phyloP scores from a whole-genome alignment of 2,329 filamentous ascomycete genomes.

The Alternaria sp. region DNA sequence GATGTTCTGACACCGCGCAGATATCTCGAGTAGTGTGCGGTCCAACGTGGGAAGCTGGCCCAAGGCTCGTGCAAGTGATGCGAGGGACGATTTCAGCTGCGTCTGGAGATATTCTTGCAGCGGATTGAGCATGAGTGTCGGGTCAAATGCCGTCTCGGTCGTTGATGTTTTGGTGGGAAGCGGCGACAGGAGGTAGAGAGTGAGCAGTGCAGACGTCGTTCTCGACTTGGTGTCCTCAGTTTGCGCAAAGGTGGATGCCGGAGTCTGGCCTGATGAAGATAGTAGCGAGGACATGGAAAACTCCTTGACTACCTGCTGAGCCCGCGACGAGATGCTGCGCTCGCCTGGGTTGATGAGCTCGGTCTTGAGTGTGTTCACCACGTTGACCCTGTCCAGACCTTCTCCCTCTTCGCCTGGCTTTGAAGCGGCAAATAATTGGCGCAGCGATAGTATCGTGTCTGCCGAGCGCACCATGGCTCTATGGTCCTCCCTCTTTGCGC shows the following conservation, averaged over 20 bases:
- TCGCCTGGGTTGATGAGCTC: slow-evolving; percentile 76
- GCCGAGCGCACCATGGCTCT: slow-evolving; percentile 82
- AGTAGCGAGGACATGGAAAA: slow-evolving; percentile 75
- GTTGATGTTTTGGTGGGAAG: slow-evolving; percentile 60
- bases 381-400: slow-evolving; percentile 76
- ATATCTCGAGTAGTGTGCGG: slow-evolving; percentile 80
- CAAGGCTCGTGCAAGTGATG: slow-evolving; percentile 76
- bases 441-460: slow-evolving; percentile 77
- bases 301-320: slow-evolving; percentile 82
- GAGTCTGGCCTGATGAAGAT: slow-evolving; percentile 42
- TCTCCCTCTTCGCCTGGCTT: slow-evolving; percentile 76
- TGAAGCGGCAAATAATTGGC: slow-evolving; percentile 74
- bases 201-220: slow-evolving; percentile 75
- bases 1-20: slow-evolving; percentile 86
- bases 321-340: slow-evolving; percentile 72
- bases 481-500: slow-evolving; percentile 72
- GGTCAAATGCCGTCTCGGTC: slow-evolving; percentile 60
- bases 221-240: slow-evolving; percentile 78
- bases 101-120: slow-evolving; percentile 85
- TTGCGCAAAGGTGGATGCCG: slow-evolving; percentile 63
- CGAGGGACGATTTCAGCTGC: slow-evolving; percentile 78
- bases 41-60: slow-evolving; percentile 84
- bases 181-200: slow-evolving; percentile 84
- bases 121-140: slow-evolving; percentile 75
- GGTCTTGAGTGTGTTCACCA: slow-evolving; percentile 74